Base-by-base conservation (phyloP, 495 filamentous ascomycete species). In the Xylaria telfairii region DNA sequence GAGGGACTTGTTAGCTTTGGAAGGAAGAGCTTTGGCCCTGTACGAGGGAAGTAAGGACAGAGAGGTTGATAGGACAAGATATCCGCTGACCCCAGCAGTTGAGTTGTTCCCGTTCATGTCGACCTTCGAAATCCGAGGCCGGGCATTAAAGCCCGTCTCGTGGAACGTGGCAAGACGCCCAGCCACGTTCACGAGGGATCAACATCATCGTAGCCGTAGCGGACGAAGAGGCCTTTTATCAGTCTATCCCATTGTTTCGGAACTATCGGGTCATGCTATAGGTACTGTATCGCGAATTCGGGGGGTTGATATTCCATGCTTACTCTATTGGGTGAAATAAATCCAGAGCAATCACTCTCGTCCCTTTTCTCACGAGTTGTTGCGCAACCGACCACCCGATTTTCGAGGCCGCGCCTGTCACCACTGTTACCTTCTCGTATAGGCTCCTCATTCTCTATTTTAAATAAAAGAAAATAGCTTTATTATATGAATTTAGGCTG, bases 141-240 rank as follows among this genome's bases (percentile, higher is more conserved):
- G 46, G 39, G 10, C 28, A 8, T 4, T 17, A 8, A 46, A 24
- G 0, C 46, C 60, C n/a, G 39, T 46, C 60, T 44, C 60, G 60
- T 63, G 60, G 4, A 63, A 39, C 1, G 24, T 3, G 3, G n/a
- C 39, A 39, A 46, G 46, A 9, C 46, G 21, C 39, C 60, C 60
- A 12, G 60, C 39, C 32, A 34, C 57, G 57, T 61, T 61, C 17
- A 61, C 57, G 57, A 61, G 57, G 34, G n/a, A n/a, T n/a, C n/a
- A n/a, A 61, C 26, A 26, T 61, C 57, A 4, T 42, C 57, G 10
- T 19, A 15, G 3, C 2, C 10, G 51, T 15, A 24, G 19, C 21
- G 3, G 32, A 21, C 19, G 4, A 12, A 5, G 28, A 63, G 60
- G 3, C 13, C 5, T 3, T n/a, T 39, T 10, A 1, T 4, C 3